A percentile compares a stretch with the other conserved stretches of the same genome.
These are phyloP conservation scores for Ceratocystis harringtonii DNA, from an alignment of 2,329 filamentous ascomycete genomes.

Conservation along the genomic window DNA sequence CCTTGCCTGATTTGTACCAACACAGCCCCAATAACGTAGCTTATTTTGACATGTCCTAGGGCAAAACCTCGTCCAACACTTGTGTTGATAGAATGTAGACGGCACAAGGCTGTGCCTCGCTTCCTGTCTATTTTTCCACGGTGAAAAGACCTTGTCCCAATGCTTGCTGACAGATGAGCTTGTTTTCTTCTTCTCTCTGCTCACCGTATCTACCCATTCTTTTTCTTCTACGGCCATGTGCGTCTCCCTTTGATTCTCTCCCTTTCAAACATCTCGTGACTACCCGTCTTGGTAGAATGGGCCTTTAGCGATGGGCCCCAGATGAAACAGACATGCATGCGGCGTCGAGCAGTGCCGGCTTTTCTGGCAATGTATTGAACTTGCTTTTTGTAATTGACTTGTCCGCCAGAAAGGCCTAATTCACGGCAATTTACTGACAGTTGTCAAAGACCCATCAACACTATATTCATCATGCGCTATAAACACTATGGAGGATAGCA, in stretches of 20 bases:
- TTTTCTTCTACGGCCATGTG: neutral
- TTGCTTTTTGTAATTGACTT: neutral
- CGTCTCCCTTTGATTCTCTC: neutral
- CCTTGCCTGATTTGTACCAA: neutral
- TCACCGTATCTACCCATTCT: neutral
- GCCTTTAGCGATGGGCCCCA: too few species aligned
- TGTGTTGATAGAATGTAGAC: neutral
- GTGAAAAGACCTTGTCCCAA: neutral
- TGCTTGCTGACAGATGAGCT: neutral
- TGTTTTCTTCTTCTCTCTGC: neutral
- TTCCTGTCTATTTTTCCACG: neutral
- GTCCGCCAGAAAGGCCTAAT: neutral
- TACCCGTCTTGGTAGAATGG: neutral
- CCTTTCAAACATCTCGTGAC: neutral
- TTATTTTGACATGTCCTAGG: constrained; percentile 5
- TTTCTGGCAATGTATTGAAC: neutral
- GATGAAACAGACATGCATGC: too few species aligned
- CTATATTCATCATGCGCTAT: neutral
- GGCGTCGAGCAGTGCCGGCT: neutral
- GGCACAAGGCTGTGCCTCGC: neutral
- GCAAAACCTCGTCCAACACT: neutral
- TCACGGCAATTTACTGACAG: neutral
- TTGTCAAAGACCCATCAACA: neutral
- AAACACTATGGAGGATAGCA: neutral
- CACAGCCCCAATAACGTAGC: constrained; percentile 6